Conservation (phyloP, 1,284 basidiomycete genomes). For the Coniferiporia sulphurascens region DNA sequence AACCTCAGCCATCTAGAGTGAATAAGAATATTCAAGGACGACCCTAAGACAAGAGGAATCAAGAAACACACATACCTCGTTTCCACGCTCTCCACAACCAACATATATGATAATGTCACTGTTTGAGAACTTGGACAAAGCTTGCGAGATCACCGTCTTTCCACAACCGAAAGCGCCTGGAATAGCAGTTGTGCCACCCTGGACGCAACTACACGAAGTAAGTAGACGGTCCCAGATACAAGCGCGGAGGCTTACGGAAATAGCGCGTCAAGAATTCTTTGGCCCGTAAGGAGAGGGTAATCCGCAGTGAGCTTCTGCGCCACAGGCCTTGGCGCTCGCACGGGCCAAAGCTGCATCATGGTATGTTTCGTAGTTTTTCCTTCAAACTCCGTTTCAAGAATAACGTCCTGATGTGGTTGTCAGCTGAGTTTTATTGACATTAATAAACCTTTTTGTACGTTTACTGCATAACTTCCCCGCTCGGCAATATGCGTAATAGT, state of each 20-base stretch:
- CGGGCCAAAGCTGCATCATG: conserved; percentile 98
- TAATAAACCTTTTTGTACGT: conserved; percentile 49
- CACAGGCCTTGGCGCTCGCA: conserved; percentile 94
- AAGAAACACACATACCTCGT: conserved; percentile 52
- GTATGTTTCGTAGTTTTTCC: conserved; percentile 92
- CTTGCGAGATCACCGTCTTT: conserved; percentile 96
- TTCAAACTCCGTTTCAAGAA: conserved; percentile 97
- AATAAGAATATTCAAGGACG: neutral
- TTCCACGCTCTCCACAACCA: conserved; percentile 92
- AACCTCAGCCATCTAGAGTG: conserved; percentile 91
- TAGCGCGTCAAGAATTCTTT: conserved; percentile 94
- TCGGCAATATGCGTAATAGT: conserved; percentile 94
- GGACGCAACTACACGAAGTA: conserved; percentile 71
- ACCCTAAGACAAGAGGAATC: neutral
- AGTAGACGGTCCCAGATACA: conserved; percentile 5
- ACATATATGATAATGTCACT: conserved; percentile 99
- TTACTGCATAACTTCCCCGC: conserved; percentile 90
- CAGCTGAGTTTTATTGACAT: neutral
- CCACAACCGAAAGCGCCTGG: conserved; percentile 99
- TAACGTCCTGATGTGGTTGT: conserved; percentile 64
- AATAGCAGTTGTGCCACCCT: conserved; percentile 98
- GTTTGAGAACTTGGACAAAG: conserved; percentile 98
- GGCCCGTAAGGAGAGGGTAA: conserved; percentile 91
- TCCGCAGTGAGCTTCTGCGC: conserved; percentile 93
- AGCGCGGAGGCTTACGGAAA: conserved; percentile 70